A percentile compares a stretch with the other conserved stretches of the same genome.
These are phyloP conservation scores for Trifolium pratense DNA, from an alignment of 306 rosid species.

Conservation along the genomic window DNA sequence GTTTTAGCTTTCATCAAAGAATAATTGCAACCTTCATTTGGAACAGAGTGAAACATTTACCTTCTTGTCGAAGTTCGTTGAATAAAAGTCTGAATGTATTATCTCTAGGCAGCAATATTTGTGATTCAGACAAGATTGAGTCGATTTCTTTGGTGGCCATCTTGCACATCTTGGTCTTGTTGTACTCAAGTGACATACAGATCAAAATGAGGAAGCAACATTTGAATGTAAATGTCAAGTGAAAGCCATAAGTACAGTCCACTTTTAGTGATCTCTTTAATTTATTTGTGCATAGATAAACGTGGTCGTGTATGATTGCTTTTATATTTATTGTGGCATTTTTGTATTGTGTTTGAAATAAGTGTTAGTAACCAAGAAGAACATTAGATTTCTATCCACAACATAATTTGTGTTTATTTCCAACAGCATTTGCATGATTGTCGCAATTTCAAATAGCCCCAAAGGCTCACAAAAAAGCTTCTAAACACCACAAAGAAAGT, in stretches of 20 bases:
- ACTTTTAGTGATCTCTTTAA: slow-evolving; percentile 41
- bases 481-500: not conserved
- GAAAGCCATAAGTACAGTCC: slow-evolving; percentile 47
- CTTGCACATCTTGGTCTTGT: slow-evolving; percentile 56
- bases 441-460: slow-evolving; percentile 17
- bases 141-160: slow-evolving; percentile 59
- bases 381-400: slow-evolving; percentile 41
- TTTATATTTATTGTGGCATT: slow-evolving; percentile 55
- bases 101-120: slow-evolving; percentile 37
- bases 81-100: slow-evolving; percentile 64
- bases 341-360: slow-evolving; percentile 54
- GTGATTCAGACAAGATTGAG: slow-evolving; percentile 49
- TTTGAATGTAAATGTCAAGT: slow-evolving; percentile 50
- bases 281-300: slow-evolving; percentile 53
- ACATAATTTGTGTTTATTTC: slow-evolving; percentile 1
- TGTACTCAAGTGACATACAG: slow-evolving; percentile 46
- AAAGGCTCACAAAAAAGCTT: slow-evolving; percentile 3
- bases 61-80: slow-evolving; percentile 53
- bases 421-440: slow-evolving; percentile 1
- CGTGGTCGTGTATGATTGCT: slow-evolving; percentile 51
- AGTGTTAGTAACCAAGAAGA: slow-evolving; percentile 42
- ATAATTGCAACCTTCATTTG: slow-evolving; percentile 70
- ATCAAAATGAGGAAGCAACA: slow-evolving; percentile 46
- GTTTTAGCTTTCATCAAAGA: slow-evolving; percentile 64
- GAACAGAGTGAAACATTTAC: slow-evolving; percentile 52